Evolutionary conservation across 2,329 filamentous ascomycete genomes (phyloP).

Genomic region (Arthrobotrys sinensis): DNA sequence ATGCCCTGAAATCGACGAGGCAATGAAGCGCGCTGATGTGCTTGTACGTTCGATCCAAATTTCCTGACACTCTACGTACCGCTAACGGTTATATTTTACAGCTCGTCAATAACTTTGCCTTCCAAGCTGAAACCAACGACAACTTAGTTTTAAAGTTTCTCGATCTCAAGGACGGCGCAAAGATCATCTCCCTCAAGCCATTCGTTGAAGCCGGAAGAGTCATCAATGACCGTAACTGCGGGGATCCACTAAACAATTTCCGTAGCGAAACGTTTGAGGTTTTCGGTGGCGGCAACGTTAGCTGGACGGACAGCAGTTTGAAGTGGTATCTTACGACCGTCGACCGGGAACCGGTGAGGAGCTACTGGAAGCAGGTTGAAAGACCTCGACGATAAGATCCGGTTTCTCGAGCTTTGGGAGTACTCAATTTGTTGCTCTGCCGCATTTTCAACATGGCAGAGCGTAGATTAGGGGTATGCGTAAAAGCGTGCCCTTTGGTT

Average conservation of each 20-base stretch:
- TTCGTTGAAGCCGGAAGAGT: slow-evolving; percentile 88
- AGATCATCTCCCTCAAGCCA: slow-evolving; percentile 90
- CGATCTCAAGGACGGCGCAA: slow-evolving; percentile 90
- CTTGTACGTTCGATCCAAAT: slow-evolving; percentile 68
- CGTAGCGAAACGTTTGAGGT: slow-evolving; percentile 78
- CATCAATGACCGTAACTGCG: slow-evolving; percentile 80
- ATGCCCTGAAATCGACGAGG: slow-evolving; percentile 78
- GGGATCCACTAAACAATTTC: slow-evolving; percentile 85
- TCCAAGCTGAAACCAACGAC: slow-evolving; percentile 88
- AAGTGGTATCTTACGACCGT: slow-evolving; percentile 91
- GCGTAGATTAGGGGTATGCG: slow-evolving; percentile 9
- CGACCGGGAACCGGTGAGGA: slow-evolving; percentile 70
- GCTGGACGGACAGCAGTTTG: slow-evolving; percentile 89
- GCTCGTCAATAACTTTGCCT: slow-evolving; percentile 97
- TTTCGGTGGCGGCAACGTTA: slow-evolving; percentile 81
- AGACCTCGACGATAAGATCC: slow-evolving; percentile 10
- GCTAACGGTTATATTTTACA: slow-evolving; percentile 22
- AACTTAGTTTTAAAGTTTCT: slow-evolving; percentile 89
- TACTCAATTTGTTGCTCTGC: slow-evolving; percentile 14
- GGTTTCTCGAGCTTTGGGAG: slow-evolving; percentile 6
- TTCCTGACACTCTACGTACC: not conserved
- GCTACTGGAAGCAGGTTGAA: slow-evolving; percentile 53
- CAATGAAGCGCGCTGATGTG: slow-evolving; percentile 89
- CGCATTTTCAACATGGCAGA: slow-evolving; percentile 43
- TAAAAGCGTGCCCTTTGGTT: not conserved